phyloP scores from a whole-genome alignment of 1,284 basidiomycete genomes.

The Somion occarium region DNA sequence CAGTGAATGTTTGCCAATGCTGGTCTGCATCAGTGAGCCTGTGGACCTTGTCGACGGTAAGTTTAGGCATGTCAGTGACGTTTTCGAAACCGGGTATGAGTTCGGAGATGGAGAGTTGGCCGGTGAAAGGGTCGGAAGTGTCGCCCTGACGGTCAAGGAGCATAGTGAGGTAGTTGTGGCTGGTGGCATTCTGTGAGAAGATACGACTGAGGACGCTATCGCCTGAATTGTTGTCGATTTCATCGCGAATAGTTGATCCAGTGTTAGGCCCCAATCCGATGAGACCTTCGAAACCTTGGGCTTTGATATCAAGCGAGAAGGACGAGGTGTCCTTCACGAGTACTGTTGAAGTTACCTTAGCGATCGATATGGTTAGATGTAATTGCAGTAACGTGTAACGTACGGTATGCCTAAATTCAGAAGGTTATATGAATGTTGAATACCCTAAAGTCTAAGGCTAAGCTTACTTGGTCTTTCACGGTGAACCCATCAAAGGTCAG shows the following conservation, averaged over 20 bases:
- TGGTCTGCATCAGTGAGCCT: conserved; percentile 54
- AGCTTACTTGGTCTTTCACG: conserved; percentile 50
- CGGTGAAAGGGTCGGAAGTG: conserved; percentile 36
- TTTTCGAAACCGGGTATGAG: conserved; percentile 53
- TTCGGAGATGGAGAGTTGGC: conserved; percentile 57
- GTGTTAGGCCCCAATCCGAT: conserved; percentile 72
- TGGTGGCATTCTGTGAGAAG: conserved; percentile 27
- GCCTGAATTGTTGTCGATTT: conserved; percentile 44
- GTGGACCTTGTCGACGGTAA: conserved; percentile 62
- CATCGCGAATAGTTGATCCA: conserved; percentile 59
- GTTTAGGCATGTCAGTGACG: conserved; percentile 56
- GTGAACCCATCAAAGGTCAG: conserved; percentile 53
- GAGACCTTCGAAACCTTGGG: conserved; percentile 65
- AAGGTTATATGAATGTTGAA: background rate
- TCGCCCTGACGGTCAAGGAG: conserved; percentile 59
- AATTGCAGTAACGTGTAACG: no score
- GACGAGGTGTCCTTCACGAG: conserved; percentile 57
- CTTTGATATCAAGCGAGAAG: conserved; percentile 58
- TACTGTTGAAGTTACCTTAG: no score
- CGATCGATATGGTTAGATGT: background rate
- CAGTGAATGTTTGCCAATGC: conserved; percentile 73
- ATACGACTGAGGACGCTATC: conserved; percentile 47
- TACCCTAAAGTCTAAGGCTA: no score
- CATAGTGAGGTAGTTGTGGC: conserved; percentile 63
- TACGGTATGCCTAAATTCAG: conserved; percentile 49